phyloP scores from a whole-genome alignment of 805 yeast species.

The Hanseniaspora thailandica region DNA sequence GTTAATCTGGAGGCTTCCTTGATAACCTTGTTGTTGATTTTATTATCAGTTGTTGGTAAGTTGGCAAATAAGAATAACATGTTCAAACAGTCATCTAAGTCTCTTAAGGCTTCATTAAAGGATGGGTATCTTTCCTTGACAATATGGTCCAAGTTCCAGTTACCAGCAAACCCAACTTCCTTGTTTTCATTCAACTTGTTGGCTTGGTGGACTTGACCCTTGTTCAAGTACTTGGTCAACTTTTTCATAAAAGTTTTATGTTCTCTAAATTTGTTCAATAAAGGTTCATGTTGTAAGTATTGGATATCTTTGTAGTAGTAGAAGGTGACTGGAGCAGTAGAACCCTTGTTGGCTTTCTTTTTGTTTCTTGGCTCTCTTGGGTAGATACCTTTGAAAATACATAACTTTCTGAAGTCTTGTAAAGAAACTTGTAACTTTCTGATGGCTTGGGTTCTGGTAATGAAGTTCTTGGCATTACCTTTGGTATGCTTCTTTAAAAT shows the following conservation, averaged over 20 bases:
- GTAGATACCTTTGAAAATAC: conserved; percentile 95
- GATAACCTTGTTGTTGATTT: conserved; percentile 68
- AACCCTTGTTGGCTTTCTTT: conserved; percentile 93
- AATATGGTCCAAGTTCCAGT: conserved; percentile 76
- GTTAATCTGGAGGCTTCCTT: conserved; percentile 76
- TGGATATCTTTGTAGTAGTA: conserved; percentile 90
- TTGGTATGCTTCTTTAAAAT: conserved; percentile 72
- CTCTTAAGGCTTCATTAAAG: conserved; percentile 82
- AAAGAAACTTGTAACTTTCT: conserved; percentile 81
- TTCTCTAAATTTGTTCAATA: conserved; percentile 79
- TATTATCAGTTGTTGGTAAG: conserved; percentile 78
- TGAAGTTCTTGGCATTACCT: conserved; percentile 84
- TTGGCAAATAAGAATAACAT: conserved; percentile 89
- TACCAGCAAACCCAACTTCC: conserved; percentile 34
- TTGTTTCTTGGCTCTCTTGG: conserved; percentile 94
- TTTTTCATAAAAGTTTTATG: conserved; percentile 91
- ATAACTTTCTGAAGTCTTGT: conserved; percentile 92
- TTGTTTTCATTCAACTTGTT: conserved; percentile 68
- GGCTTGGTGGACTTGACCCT: conserved; percentile 85
- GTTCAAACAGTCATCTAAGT: conserved; percentile 86
- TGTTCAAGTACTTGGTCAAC: conserved; percentile 76
- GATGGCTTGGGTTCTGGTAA: conserved; percentile 91
- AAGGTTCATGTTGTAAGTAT: conserved; percentile 89
- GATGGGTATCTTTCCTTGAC: conserved; percentile 94
- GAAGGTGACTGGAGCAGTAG: conserved; percentile 92